Evolutionary conservation across 768 basidiomycete species (phyloP).

Genomic region (Boletus rubropictus): DNA sequence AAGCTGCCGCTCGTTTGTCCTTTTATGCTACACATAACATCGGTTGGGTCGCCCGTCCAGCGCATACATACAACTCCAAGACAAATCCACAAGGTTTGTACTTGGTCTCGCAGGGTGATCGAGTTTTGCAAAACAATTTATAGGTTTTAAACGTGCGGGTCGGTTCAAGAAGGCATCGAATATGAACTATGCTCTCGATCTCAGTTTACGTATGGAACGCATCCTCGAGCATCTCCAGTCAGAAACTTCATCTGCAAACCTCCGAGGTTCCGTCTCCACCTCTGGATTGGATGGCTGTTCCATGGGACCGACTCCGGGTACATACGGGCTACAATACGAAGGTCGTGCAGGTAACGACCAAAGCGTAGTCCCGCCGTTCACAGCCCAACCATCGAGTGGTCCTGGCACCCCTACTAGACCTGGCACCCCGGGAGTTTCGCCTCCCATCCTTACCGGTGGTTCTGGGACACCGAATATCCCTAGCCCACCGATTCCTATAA

Average conservation of each 20-base stretch:
- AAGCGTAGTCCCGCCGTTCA: constrained; percentile 24
- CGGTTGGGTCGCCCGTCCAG: constrained; percentile 56
- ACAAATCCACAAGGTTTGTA: constrained; percentile 43
- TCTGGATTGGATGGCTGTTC: constrained; percentile 19
- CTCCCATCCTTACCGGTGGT: constrained; percentile 2
- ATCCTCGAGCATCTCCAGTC: constrained; percentile 29
- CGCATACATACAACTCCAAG: constrained; percentile 39
- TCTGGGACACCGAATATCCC: constrained; percentile 8
- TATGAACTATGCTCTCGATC: constrained; percentile 72
- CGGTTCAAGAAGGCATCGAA: constrained; percentile 94
- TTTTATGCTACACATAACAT: constrained; percentile 56
- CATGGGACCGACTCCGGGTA: constrained; percentile 30
- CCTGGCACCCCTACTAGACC: constrained; percentile 25
- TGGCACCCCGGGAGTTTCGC: constrained; percentile 20
- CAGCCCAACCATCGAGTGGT: constrained; percentile 13
- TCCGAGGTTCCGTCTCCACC: constrained; percentile 21
- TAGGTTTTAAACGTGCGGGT: constrained; percentile 45
- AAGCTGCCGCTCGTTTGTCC: constrained; percentile 41
- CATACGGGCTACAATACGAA: constrained; percentile 63
- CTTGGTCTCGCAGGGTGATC: constrained; percentile 32
- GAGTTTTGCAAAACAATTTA: not conserved
- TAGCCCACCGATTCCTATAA: constrained; percentile 14
- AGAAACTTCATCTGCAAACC: constrained; percentile 18
- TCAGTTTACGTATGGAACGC: constrained; percentile 36
- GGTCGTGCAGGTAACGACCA: constrained; percentile 60